Conservation (phyloP, 352 stramenopile genomes). For the Thraustochytrium aureum region DNA sequence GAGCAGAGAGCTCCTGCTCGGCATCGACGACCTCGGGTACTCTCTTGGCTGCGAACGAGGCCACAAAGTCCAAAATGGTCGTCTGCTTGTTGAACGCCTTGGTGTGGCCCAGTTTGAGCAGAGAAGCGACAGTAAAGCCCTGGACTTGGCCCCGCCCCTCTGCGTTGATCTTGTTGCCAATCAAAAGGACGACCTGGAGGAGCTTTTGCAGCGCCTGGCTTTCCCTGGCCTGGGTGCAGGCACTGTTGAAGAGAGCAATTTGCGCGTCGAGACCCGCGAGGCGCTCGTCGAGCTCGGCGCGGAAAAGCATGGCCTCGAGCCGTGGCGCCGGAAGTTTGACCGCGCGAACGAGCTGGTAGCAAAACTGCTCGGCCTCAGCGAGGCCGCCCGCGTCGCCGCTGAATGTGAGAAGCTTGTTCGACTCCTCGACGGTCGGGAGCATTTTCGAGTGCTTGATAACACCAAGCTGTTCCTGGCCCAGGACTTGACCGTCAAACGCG, state of each 20-base stretch:
- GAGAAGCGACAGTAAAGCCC: conserved; percentile 47
- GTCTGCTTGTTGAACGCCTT: conserved; percentile 45
- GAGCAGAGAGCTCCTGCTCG: conserved; percentile 1
- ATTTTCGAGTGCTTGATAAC: conserved; percentile 70
- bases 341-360: neutral
- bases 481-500: conserved; percentile 65
- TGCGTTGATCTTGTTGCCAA: conserved; percentile 50
- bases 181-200: conserved; percentile 46
- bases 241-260: neutral
- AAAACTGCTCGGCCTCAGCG: conserved; percentile 26
- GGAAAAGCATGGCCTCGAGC: conserved; percentile 36
- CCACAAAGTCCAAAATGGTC: conserved; percentile 48
- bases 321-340: conserved; percentile 11
- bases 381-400: neutral
- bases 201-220: conserved; percentile 48
- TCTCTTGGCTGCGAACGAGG: conserved; percentile 28
- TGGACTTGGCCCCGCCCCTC: neutral
- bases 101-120: conserved; percentile 50
- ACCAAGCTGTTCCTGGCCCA: conserved; percentile 69
- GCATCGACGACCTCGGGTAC: conserved; percentile 26
- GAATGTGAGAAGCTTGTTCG: neutral
- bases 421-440: conserved; percentile 73
- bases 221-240: neutral
- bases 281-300: conserved; percentile 10
- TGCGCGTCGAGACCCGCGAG: neutral